Evolutionary conservation across 2,329 filamentous ascomycete genomes (phyloP), one percentile per base, ranked within the genome.

Genomic region (Venturia aucupariae): DNA sequence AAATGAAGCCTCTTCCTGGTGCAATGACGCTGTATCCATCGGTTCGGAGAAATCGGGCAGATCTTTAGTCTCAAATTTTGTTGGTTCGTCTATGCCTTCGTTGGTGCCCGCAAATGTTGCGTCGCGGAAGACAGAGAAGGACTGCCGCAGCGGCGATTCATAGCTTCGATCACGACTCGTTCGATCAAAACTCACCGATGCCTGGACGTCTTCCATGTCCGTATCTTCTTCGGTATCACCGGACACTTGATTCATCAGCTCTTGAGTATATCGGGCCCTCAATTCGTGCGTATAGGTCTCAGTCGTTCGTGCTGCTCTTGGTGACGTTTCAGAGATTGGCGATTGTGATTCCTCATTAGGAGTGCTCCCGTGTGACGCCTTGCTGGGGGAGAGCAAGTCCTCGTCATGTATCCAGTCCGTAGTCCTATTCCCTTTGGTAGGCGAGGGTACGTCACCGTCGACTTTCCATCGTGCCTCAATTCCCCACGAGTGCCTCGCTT

Each of bases 381-480:
- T 41, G 27, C 38, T 44, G 46, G 62, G 51, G 7, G 62, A 55
- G 22, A 63, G 35, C 54, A 46, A 22, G 15, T 64, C 63, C 48
- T 41, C 62, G 8, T 64, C 62, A 13, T 61, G 38, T 4, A 64
- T 32, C 54, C 57, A 64, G 19, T 61, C 41, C 17, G 24, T 13
- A 27, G 27, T 32, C n/a, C 7, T 32, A 51, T 35, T 41, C 67
- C 81, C 75, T 41, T 79, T 81, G 70, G 88, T 83, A 2, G 90
- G 89, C 62, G 87, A 92, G 8, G 85, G 86, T 0, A 89, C 88
- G 64, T 85, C 82, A 70, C 87, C 89, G 27, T 81, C 81, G 70
- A 92, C 89, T 67, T 83, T 86, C 93, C 93, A 97, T 35, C 84
- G 80, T 38, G 80, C 83, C 70, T 85, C 87, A 62, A 84, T 80